Evolutionary conservation across 306 rosid species (phyloP).

Genomic region (Crataegus laevigata): DNA sequence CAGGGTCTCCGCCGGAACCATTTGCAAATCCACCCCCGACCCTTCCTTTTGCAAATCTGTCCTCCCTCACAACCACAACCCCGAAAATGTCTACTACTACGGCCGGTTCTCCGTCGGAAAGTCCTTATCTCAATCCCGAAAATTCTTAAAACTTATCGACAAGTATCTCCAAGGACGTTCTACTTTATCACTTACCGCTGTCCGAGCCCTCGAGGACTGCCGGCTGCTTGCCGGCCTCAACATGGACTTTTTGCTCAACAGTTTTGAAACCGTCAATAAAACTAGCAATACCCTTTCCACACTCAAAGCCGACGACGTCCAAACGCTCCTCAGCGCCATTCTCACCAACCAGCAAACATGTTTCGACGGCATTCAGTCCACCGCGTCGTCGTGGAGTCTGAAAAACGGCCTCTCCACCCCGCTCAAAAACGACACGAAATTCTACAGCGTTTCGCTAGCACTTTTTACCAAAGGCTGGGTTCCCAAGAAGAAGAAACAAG

Average conservation of each 20-base stretch:
- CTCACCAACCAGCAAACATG: conserved; percentile 81
- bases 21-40: conserved; percentile 65
- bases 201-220: conserved; percentile 69
- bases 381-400: conserved; percentile 58
- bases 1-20: conserved; percentile 26
- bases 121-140: conserved; percentile 53
- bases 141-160: conserved; percentile 38
- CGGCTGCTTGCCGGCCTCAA: conserved; percentile 47
- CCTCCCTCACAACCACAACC: conserved; percentile 42
- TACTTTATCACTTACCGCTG: conserved; percentile 36
- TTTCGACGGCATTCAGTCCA: conserved; percentile 59
- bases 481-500: conserved; percentile 21
- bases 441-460: conserved; percentile 71
- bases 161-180: conserved; percentile 30
- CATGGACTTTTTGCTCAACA: conserved; percentile 47
- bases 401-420: conserved; percentile 54
- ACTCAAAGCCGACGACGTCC: conserved; percentile 55
- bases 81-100: conserved; percentile 46
- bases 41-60: conserved; percentile 65
- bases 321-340: conserved; percentile 60
- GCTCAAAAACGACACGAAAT: conserved; percentile 65
- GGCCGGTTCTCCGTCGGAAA: conserved; percentile 53
- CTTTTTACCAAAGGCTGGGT: conserved; percentile 73
- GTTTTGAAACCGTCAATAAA: conserved; percentile 41
- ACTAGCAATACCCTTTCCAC: conserved; percentile 29